phyloP scores from a whole-genome alignment of 352 stramenopile species.

The Globisporangium sylvaticum region DNA sequence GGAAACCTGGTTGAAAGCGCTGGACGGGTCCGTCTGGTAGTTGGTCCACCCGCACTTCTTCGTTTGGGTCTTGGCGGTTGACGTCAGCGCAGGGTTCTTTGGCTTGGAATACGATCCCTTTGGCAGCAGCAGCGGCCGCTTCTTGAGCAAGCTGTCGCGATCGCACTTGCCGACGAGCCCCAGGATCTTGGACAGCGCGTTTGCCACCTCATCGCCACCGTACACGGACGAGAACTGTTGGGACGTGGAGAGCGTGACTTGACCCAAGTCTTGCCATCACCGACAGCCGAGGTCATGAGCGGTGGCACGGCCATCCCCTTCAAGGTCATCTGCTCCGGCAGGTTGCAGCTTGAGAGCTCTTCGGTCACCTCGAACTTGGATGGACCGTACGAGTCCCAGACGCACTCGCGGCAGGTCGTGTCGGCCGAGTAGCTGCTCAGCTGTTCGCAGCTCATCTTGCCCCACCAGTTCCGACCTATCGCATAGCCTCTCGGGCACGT shows the following conservation, averaged over 20 bases:
- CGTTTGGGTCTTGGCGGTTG: background rate
- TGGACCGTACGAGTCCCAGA: conserved; percentile 16
- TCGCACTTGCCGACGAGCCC: conserved; percentile 4
- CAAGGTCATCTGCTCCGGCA: background rate
- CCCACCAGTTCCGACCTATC: background rate
- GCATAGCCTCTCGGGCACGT: conserved; percentile 21
- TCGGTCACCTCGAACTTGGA: conserved; percentile 17
- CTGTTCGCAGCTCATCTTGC: conserved; percentile 6
- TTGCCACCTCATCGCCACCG: conserved; percentile 6
- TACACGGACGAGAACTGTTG: conserved; percentile 7
- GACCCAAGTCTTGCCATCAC: conserved; percentile 1
- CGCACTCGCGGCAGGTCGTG: conserved; percentile 4
- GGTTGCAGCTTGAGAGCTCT: conserved; percentile 3
- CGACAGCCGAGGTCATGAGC: conserved; percentile 8
- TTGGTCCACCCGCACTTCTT: conserved; percentile 1
- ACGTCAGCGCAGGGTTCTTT: background rate
- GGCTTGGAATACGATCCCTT: background rate
- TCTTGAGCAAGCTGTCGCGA: conserved; percentile 9
- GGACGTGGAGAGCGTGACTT: conserved; percentile 1
- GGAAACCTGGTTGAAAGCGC: background rate
- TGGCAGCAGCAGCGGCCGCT: conserved; percentile 8
- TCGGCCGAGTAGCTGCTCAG: conserved; percentile 2
- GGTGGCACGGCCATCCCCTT: conserved; percentile 3
- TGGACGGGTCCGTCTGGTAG: conserved; percentile 1
- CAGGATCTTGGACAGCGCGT: conserved; percentile 3